These are phyloP conservation scores for Diaporthe humulicola DNA, from an alignment of 2,329 filamentous ascomycete genomes.

Conservation along the genomic window DNA sequence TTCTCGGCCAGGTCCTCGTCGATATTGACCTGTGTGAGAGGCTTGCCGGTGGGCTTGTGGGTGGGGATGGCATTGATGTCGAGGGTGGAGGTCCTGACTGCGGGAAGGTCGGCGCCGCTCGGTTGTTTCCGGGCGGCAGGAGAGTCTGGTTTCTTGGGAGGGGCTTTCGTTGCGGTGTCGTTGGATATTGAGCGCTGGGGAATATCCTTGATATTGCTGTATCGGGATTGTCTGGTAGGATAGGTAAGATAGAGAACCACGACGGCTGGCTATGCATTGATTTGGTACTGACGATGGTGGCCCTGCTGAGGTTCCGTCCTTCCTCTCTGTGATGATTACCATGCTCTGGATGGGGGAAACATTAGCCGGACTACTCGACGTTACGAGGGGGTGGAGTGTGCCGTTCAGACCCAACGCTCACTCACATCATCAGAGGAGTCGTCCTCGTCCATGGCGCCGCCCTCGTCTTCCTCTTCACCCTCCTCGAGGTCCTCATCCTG, in stretches of 20 bases:
- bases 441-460: slow-evolving; percentile 72
- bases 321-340: slow-evolving; percentile 77
- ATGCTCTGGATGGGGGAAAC: slow-evolving; percentile 64
- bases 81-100: slow-evolving; percentile 84
- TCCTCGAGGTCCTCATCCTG: slow-evolving; percentile 70
- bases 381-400: not conserved
- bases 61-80: slow-evolving; percentile 87
- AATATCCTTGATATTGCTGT: slow-evolving; percentile 76
- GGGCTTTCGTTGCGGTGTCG: slow-evolving; percentile 61
- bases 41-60: slow-evolving; percentile 84
- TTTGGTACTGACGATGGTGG: slow-evolving; percentile 65
- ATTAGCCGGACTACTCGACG: slow-evolving; percentile 22
- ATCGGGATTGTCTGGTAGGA: slow-evolving; percentile 66
- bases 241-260: not conserved
- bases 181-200: slow-evolving; percentile 70
- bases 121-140: slow-evolving; percentile 27
- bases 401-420: not conserved
- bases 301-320: slow-evolving; percentile 72
- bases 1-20: slow-evolving; percentile 82
- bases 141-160: slow-evolving; percentile 52
- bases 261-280: no score
- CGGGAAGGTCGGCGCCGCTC: slow-evolving; percentile 54
- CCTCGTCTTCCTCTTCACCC: slow-evolving; percentile 74
- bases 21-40: slow-evolving; percentile 81
- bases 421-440: slow-evolving; percentile 58